These are phyloP conservation scores for Psilocybe cyanescens DNA, from an alignment of 768 basidiomycete species.

Conservation along the genomic window DNA sequence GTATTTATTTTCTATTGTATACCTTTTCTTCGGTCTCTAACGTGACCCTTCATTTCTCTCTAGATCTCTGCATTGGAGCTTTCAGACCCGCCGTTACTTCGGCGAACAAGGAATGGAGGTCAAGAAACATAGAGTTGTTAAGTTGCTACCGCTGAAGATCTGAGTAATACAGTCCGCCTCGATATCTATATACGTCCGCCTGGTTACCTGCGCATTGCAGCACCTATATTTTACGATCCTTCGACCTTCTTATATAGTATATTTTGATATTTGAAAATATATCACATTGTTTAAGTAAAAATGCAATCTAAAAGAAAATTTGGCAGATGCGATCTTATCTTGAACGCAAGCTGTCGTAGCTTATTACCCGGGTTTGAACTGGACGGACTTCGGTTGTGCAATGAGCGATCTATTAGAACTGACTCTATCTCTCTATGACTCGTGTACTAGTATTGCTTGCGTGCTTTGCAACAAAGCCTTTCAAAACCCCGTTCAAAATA, in stretches of 20 bases:
- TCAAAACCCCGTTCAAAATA: too few relatives aligned
- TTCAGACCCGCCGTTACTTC: conserved; percentile 71
- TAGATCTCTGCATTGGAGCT: conserved; percentile 72
- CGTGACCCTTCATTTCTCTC: neutral
- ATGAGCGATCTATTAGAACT: neutral
- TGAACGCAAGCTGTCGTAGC: too few relatives aligned
- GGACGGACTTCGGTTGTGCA: neutral
- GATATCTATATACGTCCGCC: neutral
- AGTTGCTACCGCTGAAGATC: conserved; percentile 44
- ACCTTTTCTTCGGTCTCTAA: neutral
- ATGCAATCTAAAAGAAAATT: too few relatives aligned
- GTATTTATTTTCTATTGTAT: conserved; percentile 28
- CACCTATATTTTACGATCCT: conserved; percentile 2
- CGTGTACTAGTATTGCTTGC: too few relatives aligned
- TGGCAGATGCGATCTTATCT: too few relatives aligned
- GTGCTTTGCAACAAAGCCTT: too few relatives aligned
- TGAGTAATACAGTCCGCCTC: neutral
- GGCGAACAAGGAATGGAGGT: conserved; percentile 57
- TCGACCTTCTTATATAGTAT: conserved; percentile 15
- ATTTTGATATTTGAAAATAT: conserved; percentile 5
- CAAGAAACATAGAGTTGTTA: conserved; percentile 56
- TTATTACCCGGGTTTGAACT: neutral
- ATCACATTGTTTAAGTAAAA: neutral
- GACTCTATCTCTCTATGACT: too few relatives aligned
- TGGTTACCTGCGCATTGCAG: neutral